Evolutionary conservation across 2,329 filamentous ascomycete species (phyloP).

Genomic region (Aspergillus pseudoglaucus): DNA sequence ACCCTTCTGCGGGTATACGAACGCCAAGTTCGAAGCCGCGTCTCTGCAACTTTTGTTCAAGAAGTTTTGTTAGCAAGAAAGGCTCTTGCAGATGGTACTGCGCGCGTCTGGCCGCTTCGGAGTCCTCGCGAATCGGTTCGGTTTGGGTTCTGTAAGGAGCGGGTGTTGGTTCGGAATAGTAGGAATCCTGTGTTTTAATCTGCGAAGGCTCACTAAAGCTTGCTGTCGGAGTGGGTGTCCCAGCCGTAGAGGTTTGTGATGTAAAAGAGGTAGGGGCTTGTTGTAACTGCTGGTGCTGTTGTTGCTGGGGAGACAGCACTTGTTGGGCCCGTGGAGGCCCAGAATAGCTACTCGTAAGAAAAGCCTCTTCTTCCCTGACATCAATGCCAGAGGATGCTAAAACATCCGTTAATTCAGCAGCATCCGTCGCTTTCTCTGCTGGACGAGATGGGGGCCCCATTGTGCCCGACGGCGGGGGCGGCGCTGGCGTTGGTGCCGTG

Average conservation of each 20-base stretch:
- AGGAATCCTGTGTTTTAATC: conserved; percentile 51
- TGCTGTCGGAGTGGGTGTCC: conserved; percentile 34
- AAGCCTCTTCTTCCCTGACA: conserved; percentile 78
- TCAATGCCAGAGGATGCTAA: conserved; percentile 80
- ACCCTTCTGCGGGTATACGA: conserved; percentile 51
- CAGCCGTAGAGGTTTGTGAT: conserved; percentile 37
- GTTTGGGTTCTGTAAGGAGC: conserved; percentile 61
- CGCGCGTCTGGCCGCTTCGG: conserved; percentile 55
- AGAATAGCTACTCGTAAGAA: conserved; percentile 55
- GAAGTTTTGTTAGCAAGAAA: conserved; percentile 59
- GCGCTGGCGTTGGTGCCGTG: conserved; percentile 41
- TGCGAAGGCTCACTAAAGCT: conserved; percentile 46
- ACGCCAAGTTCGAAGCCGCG: conserved; percentile 54
- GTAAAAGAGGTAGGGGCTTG: conserved; percentile 42
- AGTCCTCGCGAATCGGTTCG: conserved; percentile 56
- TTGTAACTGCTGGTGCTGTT: conserved; percentile 27
- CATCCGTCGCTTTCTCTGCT: conserved; percentile 46
- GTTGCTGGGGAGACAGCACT: conserved; percentile 30
- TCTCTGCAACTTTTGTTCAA: conserved; percentile 52
- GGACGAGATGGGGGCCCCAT: conserved; percentile 61
- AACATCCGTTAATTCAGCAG: conserved; percentile 72
- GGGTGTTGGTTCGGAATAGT: conserved; percentile 59
- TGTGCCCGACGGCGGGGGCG: conserved; percentile 38
- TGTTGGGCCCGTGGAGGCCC: conserved; percentile 35
- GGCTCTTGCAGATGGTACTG: conserved; percentile 67